Evolutionary conservation across 2,329 filamentous ascomycete genomes (phyloP), one percentile per base, ranked within the genome.

Genomic region (Claviceps digitariae): DNA sequence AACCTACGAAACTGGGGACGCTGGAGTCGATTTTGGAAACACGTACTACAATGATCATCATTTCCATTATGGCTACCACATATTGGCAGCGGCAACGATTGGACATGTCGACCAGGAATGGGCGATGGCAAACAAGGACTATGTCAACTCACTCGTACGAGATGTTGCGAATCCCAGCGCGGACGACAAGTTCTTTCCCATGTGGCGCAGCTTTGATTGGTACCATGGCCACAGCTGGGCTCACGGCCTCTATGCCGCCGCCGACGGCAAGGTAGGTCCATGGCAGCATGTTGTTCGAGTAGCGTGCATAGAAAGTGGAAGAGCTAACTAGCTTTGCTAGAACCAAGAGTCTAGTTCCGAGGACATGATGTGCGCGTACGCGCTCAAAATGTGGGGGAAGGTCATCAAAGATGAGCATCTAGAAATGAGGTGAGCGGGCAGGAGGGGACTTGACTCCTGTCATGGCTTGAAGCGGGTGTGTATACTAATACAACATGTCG

Each of bases 161-260:
- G 93, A 98, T 59, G 69, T 79, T 49, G 84, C 90, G 47, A 95
- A 95, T 67, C 83, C 90, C 0, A 83, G 79, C 59, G 64, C 74
- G 2, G 66, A 76, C 20, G 90, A 95, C 64, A 73, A 76, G 29
- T 81, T 81, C 60, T 97, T 94, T 67, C 90, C 91, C 0, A 83
- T 88, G 59, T 90, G 79, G 56, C 81, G 93, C 49, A 81, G 75
- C 54, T 97, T 96, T 63, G 93, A 97, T 69, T 96, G 89, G 88
- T 97, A 84, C 67, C 83, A 94, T 63, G 93, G 91, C 2, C 93
- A 97, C 74, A 90, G 85, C 55, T 96, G 91, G 89, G 91, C 91
- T 2, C 89, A 88, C 53, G 87, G 87, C 1, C 69, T 91, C 5
- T 87, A 81, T 61, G 79, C 86, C 57, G 75, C 78, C 40, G 73